Evolutionary conservation across 2,329 filamentous ascomycete genomes (phyloP).

Genomic region (Penicillium crustosum): DNA sequence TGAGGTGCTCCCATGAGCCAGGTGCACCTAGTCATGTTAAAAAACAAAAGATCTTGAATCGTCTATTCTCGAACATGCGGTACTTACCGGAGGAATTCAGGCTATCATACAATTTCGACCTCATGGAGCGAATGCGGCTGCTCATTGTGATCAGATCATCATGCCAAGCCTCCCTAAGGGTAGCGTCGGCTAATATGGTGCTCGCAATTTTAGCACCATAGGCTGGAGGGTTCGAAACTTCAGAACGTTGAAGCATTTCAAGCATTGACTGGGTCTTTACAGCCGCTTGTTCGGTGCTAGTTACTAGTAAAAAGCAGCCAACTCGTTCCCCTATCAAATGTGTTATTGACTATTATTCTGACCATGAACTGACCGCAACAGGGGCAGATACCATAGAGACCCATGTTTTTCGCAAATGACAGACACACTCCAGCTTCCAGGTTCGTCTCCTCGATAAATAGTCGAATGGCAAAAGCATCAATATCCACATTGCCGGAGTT

Average conservation of each 20-base stretch:
- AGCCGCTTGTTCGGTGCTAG: slow-evolving; percentile 11
- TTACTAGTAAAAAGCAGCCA: slow-evolving; percentile 18
- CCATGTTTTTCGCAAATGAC: slow-evolving; percentile 59
- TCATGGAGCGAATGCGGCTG: slow-evolving; percentile 87
- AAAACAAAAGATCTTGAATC: background rate
- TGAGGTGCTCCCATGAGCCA: slow-evolving; percentile 57
- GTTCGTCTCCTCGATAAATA: slow-evolving; percentile 62
- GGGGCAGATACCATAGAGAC: slow-evolving; percentile 27
- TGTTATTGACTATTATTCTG: background rate
- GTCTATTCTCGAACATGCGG: background rate
- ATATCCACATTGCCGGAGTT: slow-evolving; percentile 29
- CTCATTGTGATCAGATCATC: slow-evolving; percentile 87
- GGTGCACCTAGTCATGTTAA: slow-evolving; percentile 73
- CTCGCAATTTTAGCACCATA: slow-evolving; percentile 87
- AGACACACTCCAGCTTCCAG: slow-evolving; percentile 61
- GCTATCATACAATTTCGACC: slow-evolving; percentile 69
- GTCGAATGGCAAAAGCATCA: slow-evolving; percentile 30
- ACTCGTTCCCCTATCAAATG: slow-evolving; percentile 19
- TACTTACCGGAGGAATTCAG: slow-evolving; percentile 44
- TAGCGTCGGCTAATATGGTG: slow-evolving; percentile 72
- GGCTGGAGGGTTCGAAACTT: slow-evolving; percentile 91
- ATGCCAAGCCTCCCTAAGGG: slow-evolving; percentile 82
- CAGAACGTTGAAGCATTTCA: slow-evolving; percentile 66
- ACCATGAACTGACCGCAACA: background rate
- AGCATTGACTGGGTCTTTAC: slow-evolving; percentile 21